Evolutionary conservation across 2,329 filamentous ascomycete genomes (phyloP).

Genomic region (Cylindrodendrum hubeiense): DNA sequence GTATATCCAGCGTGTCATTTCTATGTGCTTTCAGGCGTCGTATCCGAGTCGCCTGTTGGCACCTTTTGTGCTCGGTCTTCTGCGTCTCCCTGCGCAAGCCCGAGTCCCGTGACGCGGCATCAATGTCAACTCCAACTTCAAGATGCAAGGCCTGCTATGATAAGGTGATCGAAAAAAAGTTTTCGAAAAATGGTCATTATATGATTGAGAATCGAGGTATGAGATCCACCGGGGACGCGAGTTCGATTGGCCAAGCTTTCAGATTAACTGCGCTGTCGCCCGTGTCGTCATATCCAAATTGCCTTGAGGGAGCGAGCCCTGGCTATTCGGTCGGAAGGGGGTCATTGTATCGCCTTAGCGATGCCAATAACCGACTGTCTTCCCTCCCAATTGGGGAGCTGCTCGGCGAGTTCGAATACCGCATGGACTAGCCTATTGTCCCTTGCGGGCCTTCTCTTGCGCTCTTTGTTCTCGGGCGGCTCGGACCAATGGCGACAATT

Average conservation of each 20-base stretch:
- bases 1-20: slow-evolving; percentile 48
- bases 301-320: not conserved
- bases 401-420: slow-evolving; percentile 12
- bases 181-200: slow-evolving; percentile 44
- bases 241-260: slow-evolving; percentile 15
- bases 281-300: slow-evolving; percentile 26
- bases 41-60: slow-evolving; percentile 40
- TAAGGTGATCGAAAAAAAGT: slow-evolving; percentile 34
- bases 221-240: slow-evolving; percentile 27
- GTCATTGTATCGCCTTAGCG: slow-evolving; percentile 33
- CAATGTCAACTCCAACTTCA: slow-evolving; percentile 39
- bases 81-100: slow-evolving; percentile 37
- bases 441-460: slow-evolving; percentile 84
- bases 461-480: slow-evolving; percentile 87
- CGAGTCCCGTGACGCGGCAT: slow-evolving; percentile 37
- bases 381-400: slow-evolving; percentile 16
- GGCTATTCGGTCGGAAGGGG: slow-evolving; percentile 10
- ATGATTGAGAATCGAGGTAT: slow-evolving; percentile 39
- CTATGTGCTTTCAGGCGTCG: slow-evolving; percentile 45
- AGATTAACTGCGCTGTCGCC: slow-evolving; percentile 24
- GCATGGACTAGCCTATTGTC: slow-evolving; percentile 43
- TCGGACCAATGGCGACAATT: slow-evolving; percentile 87
- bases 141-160: slow-evolving; percentile 46
- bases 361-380: slow-evolving; percentile 30
- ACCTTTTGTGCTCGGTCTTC: slow-evolving; percentile 33